A percentile compares a stretch with the other conserved stretches of the same genome.
Evolutionary conservation across 352 stramenopile genomes (phyloP).

Genomic region (Phytopythium delawarense): DNA sequence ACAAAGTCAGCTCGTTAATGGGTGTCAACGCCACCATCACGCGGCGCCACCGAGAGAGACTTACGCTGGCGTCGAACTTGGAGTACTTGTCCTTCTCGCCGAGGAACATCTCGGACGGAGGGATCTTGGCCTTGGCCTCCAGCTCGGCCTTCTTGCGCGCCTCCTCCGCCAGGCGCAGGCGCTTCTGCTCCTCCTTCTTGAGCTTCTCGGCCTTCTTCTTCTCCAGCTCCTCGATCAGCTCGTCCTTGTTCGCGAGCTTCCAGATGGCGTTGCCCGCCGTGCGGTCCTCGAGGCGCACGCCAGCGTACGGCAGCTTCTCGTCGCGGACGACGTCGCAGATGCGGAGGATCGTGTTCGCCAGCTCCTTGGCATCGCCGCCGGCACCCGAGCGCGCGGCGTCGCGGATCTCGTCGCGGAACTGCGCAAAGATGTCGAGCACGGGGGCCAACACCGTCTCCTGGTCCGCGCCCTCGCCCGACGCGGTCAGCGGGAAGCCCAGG

Average conservation of each 20-base stretch:
- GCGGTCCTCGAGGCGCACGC: conserved; percentile 87
- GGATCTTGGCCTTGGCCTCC: conserved; percentile 88
- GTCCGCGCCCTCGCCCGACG: conserved; percentile 32
- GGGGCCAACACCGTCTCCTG: conserved; percentile 83
- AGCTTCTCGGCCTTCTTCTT: conserved; percentile 75
- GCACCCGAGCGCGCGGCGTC: conserved; percentile 56
- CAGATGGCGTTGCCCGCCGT: conserved; percentile 65
- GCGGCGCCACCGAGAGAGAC: conserved; percentile 5
- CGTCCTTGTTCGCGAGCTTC: conserved; percentile 91
- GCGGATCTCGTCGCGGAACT: conserved; percentile 86
- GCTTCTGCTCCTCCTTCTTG: conserved; percentile 82
- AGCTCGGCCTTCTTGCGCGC: conserved; percentile 75
- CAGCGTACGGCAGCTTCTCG: conserved; percentile 82
- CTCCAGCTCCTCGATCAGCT: conserved; percentile 74
- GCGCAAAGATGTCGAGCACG: conserved; percentile 87
- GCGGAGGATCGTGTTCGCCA: conserved; percentile 68
- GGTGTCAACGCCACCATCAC: not conserved
- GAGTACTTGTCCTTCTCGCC: conserved; percentile 85
- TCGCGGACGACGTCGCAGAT: conserved; percentile 89
- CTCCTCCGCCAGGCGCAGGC: conserved; percentile 62
- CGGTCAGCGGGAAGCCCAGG: conserved; percentile 75
- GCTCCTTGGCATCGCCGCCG: conserved; percentile 37
- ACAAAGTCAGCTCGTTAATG: not conserved
- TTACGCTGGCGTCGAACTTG: conserved; percentile 87
- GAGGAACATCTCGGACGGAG: conserved; percentile 91